phyloP scores from a whole-genome alignment of 441 rosid species.

The Capsella rubella region DNA sequence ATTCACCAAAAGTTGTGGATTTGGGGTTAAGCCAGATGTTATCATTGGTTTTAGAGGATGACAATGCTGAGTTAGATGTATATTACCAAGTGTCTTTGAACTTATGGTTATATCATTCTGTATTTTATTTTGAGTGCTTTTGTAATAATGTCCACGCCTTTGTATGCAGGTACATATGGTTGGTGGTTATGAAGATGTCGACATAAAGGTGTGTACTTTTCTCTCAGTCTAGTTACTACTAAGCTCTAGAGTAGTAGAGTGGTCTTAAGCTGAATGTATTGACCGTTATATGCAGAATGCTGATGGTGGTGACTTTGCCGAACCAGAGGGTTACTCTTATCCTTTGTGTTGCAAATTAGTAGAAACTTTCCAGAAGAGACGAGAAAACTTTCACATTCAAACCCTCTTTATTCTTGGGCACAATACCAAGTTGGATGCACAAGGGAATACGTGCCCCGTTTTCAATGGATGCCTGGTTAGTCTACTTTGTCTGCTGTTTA shows the following conservation, averaged over 20 bases:
- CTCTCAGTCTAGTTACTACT: slow-evolving; percentile 18
- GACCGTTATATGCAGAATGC: slow-evolving; percentile 61
- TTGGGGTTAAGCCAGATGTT: slow-evolving; percentile 77
- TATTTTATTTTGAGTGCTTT: slow-evolving; percentile 1
- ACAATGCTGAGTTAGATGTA: slow-evolving; percentile 69
- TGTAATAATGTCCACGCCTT: slow-evolving; percentile 12
- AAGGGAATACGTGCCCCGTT: slow-evolving; percentile 66
- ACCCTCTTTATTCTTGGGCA: slow-evolving; percentile 72
- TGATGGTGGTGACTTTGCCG: slow-evolving; percentile 37
- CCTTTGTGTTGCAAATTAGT: slow-evolving; percentile 76
- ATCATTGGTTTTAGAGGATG: slow-evolving; percentile 49
- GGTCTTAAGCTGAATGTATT: slow-evolving; percentile 45
- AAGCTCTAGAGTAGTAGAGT: slow-evolving; percentile 37
- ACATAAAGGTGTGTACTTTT: slow-evolving; percentile 55
- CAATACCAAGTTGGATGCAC: slow-evolving; percentile 73
- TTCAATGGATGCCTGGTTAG: slow-evolving; percentile 77
- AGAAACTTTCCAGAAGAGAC: slow-evolving; percentile 61
- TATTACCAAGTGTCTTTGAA: slow-evolving; percentile 9
- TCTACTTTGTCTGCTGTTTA: slow-evolving; percentile 16
- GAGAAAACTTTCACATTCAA: slow-evolving; percentile 69
- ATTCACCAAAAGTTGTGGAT: slow-evolving; percentile 68
- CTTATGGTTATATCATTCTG: background rate
- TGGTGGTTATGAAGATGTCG: slow-evolving; percentile 81
- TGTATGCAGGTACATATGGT: slow-evolving; percentile 77
- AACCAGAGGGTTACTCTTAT: slow-evolving; percentile 64